Base-by-base conservation (phyloP, 306 rosid species). In the Quercus wislizeni region DNA sequence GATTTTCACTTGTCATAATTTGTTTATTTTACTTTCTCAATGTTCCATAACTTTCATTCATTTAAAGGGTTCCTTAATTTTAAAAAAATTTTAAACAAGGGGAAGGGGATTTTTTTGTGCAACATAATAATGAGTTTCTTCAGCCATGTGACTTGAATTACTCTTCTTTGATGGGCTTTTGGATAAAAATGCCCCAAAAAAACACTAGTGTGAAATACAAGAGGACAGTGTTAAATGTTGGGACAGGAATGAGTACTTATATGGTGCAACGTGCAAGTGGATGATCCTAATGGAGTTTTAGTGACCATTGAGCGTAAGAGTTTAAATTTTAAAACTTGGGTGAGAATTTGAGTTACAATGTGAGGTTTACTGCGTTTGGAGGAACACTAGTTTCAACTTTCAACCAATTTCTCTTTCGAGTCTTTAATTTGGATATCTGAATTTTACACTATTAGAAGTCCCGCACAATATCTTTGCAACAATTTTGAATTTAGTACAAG, bases 201-300 rank as follows among this genome's bases (percentile, higher is more conserved):
- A 8, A 77, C 27, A 31, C 19, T 28, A 83, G 30, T 74, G 85
- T 84, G 46, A 84, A 90, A 69, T 84, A 81, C 77, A 86, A 76
- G 65, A 87, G 94, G 76, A 78, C 89, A 61, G 88, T 82, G 70
- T 88, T 87, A 68, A 92, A 92, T 84, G 93, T 90, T 33, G 97
- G 93, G 4, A 71, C 49, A 49, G 15, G 76, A 3, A 69, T 67
- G 52, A 81, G 93, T 82, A 77, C 20, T 58, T 92, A 92, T 84
- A 84, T 28, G 30, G 94, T 83, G 52, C 62, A 83, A 72, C 46
- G 46, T 38, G 11, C 46, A 38, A 38, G 87, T 87, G 74, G 84
- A 84, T 54, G 74, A 82, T 62, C 93, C 92, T 46, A 75, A 20
- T 49, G 93, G 92, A 71, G 82, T 89, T 31, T 25, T 72, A 49